A percentile compares a stretch with the other conserved stretches of the same genome.
Conservation (phyloP, 2,329 filamentous ascomycete genomes). For the Epichloe sp. region DNA sequence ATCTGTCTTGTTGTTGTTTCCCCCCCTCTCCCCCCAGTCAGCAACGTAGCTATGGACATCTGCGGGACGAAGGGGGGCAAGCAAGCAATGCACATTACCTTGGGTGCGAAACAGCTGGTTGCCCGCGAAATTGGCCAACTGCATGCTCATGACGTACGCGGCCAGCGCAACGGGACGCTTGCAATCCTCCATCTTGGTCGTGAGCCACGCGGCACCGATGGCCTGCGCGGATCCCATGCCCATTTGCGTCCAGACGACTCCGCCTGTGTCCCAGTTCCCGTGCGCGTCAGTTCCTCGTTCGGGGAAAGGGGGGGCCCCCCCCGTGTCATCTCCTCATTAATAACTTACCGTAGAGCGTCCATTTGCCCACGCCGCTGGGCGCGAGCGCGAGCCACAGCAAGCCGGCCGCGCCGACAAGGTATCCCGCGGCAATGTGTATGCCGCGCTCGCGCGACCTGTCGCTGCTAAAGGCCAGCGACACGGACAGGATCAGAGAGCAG, state of each 20-base stretch:
- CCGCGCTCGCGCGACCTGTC: slow-evolving; percentile 16
- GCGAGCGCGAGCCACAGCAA: slow-evolving; percentile 16
- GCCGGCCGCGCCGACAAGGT: slow-evolving; percentile 14
- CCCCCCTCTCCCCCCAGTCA: too few relatives aligned
- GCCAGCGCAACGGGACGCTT: slow-evolving; percentile 17
- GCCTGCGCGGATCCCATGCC: slow-evolving; percentile 19
- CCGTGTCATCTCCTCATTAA: too few relatives aligned
- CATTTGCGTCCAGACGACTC: slow-evolving; percentile 19
- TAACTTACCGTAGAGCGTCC: slow-evolving; percentile 15
- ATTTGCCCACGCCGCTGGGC: slow-evolving; percentile 11
- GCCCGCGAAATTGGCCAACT: slow-evolving; percentile 18
- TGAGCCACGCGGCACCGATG: slow-evolving; percentile 18
- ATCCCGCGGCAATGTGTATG: slow-evolving; percentile 15
- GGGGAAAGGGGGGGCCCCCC: too few relatives aligned
- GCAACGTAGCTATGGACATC: too few relatives aligned
- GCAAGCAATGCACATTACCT: slow-evolving; percentile 6
- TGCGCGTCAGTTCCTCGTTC: not conserved
- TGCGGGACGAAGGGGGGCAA: too few relatives aligned
- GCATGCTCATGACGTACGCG: slow-evolving; percentile 19
- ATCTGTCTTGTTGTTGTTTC: slow-evolving; percentile 7
- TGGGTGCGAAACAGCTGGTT: slow-evolving; percentile 16
- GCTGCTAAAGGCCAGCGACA: slow-evolving; percentile 15
- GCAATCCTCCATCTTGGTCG: slow-evolving; percentile 16
- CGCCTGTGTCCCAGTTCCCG: slow-evolving; percentile 6
- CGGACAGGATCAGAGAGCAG: slow-evolving; percentile 14